Conservation (phyloP, 2,329 filamentous ascomycete genomes). For the Cladosporium halotolerans region DNA sequence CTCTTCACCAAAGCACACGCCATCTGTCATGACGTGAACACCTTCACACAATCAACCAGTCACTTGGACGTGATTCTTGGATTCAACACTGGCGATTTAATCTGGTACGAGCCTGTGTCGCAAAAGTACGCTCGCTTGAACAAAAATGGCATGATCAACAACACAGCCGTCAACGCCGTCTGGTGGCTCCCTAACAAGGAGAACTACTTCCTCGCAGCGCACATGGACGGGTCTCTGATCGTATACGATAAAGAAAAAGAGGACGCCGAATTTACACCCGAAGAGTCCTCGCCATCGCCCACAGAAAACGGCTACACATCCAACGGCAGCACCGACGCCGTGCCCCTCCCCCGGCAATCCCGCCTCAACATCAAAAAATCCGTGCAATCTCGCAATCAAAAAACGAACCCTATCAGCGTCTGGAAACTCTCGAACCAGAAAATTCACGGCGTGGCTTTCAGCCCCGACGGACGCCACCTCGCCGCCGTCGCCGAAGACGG, state of each 20-base stretch:
- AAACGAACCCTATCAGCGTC: conserved; percentile 80
- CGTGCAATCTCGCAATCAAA: conserved; percentile 88
- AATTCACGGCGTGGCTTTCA: conserved; percentile 88
- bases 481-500: conserved; percentile 91
- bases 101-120: conserved; percentile 97
- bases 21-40: conserved; percentile 88
- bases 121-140: conserved; percentile 94
- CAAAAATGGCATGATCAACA: conserved; percentile 91
- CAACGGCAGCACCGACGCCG: conserved; percentile 19
- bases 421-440: conserved; percentile 91
- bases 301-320: conserved; percentile 28
- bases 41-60: conserved; percentile 66
- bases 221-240: conserved; percentile 83
- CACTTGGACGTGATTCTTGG: conserved; percentile 93
- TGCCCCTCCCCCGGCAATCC: conserved; percentile 25
- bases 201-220: conserved; percentile 82
- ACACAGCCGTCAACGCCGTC: conserved; percentile 77
- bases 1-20: conserved; percentile 95
- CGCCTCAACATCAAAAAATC: conserved; percentile 76
- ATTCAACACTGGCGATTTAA: conserved; percentile 92
- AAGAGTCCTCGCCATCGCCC: conserved; percentile 34
- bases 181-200: conserved; percentile 93
- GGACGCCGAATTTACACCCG: conserved; percentile 69
- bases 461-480: conserved; percentile 77
- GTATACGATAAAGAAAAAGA: conserved; percentile 98